A percentile compares a stretch with the other conserved stretches of the same genome.
Evolutionary conservation across 768 basidiomycete species (phyloP).

Genomic region (Hygrophoropsis aurantiaca): DNA sequence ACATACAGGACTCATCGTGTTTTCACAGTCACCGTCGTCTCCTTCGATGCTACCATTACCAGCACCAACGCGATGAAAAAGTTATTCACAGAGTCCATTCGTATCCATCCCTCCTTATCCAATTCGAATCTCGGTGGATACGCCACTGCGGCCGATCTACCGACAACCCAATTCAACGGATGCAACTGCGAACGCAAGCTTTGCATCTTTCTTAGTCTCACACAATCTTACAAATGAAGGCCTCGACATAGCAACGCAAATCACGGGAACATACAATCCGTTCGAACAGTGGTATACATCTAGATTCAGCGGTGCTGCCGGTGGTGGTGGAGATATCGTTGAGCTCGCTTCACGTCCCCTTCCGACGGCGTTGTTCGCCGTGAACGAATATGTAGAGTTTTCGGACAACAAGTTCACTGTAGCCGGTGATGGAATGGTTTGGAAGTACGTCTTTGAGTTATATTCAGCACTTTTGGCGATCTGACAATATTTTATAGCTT

Average conservation of each 20-base stretch:
- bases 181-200: conserved; percentile 31
- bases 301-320: conserved; percentile 6
- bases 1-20: conserved; percentile 41
- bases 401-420: conserved; percentile 15
- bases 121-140: conserved; percentile 44
- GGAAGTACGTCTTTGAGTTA: conserved; percentile 9
- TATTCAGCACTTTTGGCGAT: neutral
- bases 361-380: conserved; percentile 20
- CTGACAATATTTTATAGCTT: conserved; percentile 20
- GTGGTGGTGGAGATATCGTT: conserved; percentile 21
- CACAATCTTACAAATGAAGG: conserved; percentile 21
- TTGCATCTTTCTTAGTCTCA: conserved; percentile 31
- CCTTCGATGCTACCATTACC: conserved; percentile 29
- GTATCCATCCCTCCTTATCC: conserved; percentile 29
- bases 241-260: conserved; percentile 1
- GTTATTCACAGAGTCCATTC: conserved; percentile 34
- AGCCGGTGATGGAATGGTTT: conserved; percentile 3
- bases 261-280: conserved; percentile 17
- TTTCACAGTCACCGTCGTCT: conserved; percentile 28
- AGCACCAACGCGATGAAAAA: conserved; percentile 21
- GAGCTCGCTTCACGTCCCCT: conserved; percentile 34
- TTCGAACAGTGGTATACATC: conserved; percentile 23
- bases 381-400: conserved; percentile 18
- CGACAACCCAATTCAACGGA: conserved; percentile 32
- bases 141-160: conserved; percentile 10